phyloP scores from a whole-genome alignment of 768 basidiomycete species.

The Lyophyllum decastes region DNA sequence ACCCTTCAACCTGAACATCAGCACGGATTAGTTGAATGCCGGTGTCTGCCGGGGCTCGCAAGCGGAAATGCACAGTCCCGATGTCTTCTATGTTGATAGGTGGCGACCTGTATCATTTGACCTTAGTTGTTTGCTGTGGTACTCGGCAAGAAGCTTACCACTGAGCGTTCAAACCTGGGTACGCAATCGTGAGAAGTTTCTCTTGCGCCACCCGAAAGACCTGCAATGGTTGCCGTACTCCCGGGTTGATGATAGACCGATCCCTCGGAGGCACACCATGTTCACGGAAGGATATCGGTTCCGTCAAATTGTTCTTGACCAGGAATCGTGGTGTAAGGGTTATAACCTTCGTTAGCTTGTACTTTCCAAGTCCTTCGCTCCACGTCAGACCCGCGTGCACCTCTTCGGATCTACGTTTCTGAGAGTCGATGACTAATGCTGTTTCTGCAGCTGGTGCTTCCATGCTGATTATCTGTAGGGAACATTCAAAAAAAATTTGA shows the following conservation, averaged over 20 bases:
- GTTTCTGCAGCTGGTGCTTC: conserved; percentile 94
- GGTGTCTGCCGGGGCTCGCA: conserved; percentile 45
- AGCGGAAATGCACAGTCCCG: conserved; percentile 76
- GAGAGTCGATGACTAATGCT: conserved; percentile 70
- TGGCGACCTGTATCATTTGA: conserved; percentile 65
- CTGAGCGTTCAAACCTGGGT: conserved; percentile 79
- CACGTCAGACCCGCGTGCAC: conserved; percentile 88
- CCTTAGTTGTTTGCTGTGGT: background rate
- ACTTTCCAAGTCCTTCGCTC: conserved; percentile 94
- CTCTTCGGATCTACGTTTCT: conserved; percentile 62
- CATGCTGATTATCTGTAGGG: conserved; percentile 70
- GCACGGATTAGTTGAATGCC: conserved; percentile 61
- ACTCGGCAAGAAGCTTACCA: conserved; percentile 52
- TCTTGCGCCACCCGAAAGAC: conserved; percentile 66
- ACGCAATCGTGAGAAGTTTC: conserved; percentile 81
- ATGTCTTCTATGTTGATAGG: conserved; percentile 93
- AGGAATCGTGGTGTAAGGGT: conserved; percentile 90
- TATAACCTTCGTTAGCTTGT: conserved; percentile 93
- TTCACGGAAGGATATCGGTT: conserved; percentile 80
- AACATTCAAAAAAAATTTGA: background rate
- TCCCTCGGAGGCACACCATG: conserved; percentile 72
- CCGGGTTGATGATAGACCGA: conserved; percentile 61
- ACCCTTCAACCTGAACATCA: conserved; percentile 81
- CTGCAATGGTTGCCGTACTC: conserved; percentile 68
- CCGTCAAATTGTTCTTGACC: conserved; percentile 76